Base-by-base conservation (phyloP, 148 eudicot genomes). In the Cornus kousa region DNA sequence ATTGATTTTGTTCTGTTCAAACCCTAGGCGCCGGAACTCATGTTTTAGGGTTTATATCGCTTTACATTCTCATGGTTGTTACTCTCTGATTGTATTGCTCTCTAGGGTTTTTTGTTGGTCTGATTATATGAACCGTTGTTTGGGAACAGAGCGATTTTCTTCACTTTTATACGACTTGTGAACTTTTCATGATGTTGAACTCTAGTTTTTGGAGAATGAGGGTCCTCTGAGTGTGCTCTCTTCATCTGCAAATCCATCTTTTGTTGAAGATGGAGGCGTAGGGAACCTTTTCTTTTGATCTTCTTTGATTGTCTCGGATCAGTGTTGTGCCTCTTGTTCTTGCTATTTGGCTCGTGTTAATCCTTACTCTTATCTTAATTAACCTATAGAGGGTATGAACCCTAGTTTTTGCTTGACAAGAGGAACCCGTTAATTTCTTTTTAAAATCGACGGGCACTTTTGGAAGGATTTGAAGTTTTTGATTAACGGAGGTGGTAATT, bases 201-300 rank as follows among this genome's bases (percentile, higher is more conserved):
- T n/a, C 35, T 3, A 5, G 2, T 74, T 28, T 72, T 32, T 57
- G 70, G 9, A 16, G 67, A 74, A 79, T 65, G 76, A 67, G 80
- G 82, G 74, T 78, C 50, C 53, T 68, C 3, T 77, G 19, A 67
- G 73, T 48, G 84, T 59, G 67, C 71, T 60, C 13, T 79, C 24
- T 70, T 72, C 8, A 33, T 80, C 67, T 78, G 28, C 71, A 43
- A 71, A 71, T 68, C 78, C 72, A 66, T 83, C 78, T 75, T 64
- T 80, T 33, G 67, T 19, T 76, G 64, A 75, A 73, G 73, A 79
- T 79, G 83, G 86, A 57, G 82, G 79, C 33, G 59, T 83, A 73
- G 81, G 48, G 48, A 75, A 76, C 43, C 9, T 40, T 2, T 43
- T 69, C 16, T 46, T 13, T 43, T 53, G 53, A 7, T 48, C 11